Evolutionary conservation across 176 grass and related monocot genomes (phyloP).

Genomic region (Carex parvula): DNA sequence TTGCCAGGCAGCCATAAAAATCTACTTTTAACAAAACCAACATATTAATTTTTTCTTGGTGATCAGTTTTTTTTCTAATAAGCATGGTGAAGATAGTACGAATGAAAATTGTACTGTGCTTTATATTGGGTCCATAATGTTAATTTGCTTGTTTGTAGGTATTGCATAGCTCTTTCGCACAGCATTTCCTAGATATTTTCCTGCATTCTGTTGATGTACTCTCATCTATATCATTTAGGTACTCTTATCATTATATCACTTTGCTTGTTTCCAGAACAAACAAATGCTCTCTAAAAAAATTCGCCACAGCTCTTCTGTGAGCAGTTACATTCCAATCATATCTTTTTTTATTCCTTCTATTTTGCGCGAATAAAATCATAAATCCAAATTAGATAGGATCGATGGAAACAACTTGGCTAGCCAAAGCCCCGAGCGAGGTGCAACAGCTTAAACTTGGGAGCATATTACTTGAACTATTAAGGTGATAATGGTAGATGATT

Average conservation of each 20-base stretch:
- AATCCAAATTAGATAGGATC: background rate
- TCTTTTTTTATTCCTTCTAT: background rate
- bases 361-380: background rate
- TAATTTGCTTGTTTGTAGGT: background rate
- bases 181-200: too few species aligned
- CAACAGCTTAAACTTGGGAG: background rate
- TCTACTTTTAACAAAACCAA: background rate
- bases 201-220: too few species aligned
- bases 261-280: background rate
- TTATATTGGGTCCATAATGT: background rate
- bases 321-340: background rate
- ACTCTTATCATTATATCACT: too few species aligned
- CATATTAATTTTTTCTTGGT: background rate
- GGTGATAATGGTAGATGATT: background rate
- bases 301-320: background rate
- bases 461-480: background rate
- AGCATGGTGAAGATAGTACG: background rate
- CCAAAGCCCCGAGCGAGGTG: background rate
- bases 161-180: too few species aligned
- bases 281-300: background rate
- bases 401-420: background rate
- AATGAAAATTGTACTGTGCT: background rate
- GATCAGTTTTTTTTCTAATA: background rate
- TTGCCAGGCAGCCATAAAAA: background rate
- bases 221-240: too few species aligned